Conservation (phyloP, 768 basidiomycete species). For the Leccinum subtestaceum region DNA sequence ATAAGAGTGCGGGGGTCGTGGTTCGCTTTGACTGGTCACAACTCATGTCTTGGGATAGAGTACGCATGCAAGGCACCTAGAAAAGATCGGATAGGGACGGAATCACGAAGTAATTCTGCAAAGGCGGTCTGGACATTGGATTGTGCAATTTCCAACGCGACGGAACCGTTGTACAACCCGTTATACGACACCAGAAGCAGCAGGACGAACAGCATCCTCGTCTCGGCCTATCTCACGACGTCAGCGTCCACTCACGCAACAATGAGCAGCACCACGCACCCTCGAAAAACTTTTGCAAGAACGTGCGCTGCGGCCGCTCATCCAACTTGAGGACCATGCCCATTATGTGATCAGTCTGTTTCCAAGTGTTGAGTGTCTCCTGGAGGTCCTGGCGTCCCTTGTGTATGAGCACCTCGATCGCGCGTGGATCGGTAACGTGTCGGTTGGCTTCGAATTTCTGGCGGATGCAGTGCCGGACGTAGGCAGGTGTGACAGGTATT, state of each 20-base stretch:
- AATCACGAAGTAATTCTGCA: neutral
- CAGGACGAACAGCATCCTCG: slow-evolving; percentile 68
- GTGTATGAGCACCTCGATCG: slow-evolving; percentile 81
- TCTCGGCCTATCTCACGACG: slow-evolving; percentile 54
- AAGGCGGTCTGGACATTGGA: slow-evolving; percentile 3
- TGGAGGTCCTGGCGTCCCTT: slow-evolving; percentile 89
- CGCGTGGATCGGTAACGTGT: slow-evolving; percentile 73
- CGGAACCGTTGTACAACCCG: neutral
- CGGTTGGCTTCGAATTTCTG: slow-evolving; percentile 85
- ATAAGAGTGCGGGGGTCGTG: neutral
- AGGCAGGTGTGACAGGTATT: slow-evolving; percentile 72
- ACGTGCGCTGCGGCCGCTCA: slow-evolving; percentile 51
- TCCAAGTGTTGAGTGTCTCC: slow-evolving; percentile 94
- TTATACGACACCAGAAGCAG: slow-evolving; percentile 48
- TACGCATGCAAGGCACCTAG: neutral
- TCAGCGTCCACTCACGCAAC: neutral
- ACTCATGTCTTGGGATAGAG: neutral
- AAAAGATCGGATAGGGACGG: neutral
- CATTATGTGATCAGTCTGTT: slow-evolving; percentile 77
- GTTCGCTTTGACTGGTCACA: neutral
- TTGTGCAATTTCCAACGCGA: slow-evolving; percentile 3
- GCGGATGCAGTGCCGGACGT: slow-evolving; percentile 79
- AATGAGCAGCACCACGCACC: slow-evolving; percentile 45
- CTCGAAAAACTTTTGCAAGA: slow-evolving; percentile 83
- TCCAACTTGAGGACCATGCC: slow-evolving; percentile 59